Evolutionary conservation across 2,329 filamentous ascomycete species (phyloP), one percentile per base, ranked within the genome.

Genomic region (Didymella keratinophila): DNA sequence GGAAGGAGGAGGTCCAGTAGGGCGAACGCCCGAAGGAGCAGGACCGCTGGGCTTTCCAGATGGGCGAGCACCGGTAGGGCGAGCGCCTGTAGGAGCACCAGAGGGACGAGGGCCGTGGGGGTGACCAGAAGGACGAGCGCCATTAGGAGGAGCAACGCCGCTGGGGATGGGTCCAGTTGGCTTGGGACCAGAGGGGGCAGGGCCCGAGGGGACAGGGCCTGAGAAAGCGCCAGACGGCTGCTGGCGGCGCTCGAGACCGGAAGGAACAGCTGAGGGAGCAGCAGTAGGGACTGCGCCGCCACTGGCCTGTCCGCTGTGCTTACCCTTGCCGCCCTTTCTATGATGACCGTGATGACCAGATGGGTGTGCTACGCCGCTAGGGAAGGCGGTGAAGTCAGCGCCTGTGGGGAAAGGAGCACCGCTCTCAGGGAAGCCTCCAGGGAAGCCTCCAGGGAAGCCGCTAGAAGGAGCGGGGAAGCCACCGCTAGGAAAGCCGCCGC

Each of bases 11-110:
- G 36, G 36, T 39, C 36, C 36, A 20, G 36, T 39, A 10, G 36
- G 36, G 8, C 36, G n/a, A 20, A 20, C 42, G 25, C 41, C 52
- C 2, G 49, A 36, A 9, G 50, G 50, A 37, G 11, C 20, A 20
- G 30, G 28, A 12, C 43, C 45, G 37, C 34, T 53, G 10, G 45
- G 46, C 37, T 21, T 41, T 18, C 36, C 36, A 39, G 18, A 39
- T 20, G 36, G 36, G 36, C 36, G 36, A 39, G 18, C 36, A 20
- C 36, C 36, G 9, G n/a, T 20, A 30, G 23, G 27, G 20, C n/a
- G 52, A 48, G 23, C 46, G 46, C 27, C 46, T 51, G 30, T 9
- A 39, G 36, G 36, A 18, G 39, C 45, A 9, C 46, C 53, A 21
- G 44, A 21, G 23, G 25, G 23, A 18, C 18, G 20, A 16, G 21